phyloP scores from a whole-genome alignment of 1,139 yeast species.

The Yamadazyma membranifaciens region DNA sequence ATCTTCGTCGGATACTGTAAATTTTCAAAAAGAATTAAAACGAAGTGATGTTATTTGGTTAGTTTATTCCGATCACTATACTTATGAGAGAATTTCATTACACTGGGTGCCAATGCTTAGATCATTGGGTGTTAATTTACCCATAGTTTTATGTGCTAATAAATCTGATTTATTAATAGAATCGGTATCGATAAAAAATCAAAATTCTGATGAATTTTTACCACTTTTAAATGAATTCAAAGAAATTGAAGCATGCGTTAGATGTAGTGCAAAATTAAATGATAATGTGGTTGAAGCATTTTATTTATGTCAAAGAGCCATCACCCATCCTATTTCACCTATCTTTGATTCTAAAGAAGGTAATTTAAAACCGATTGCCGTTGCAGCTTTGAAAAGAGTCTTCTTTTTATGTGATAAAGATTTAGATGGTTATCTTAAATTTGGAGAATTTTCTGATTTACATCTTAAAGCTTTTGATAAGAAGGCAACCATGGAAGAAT shows the following conservation, averaged over 20 bases:
- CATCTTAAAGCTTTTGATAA: constrained; percentile 77
- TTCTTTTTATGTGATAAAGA: constrained; percentile 85
- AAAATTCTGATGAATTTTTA: constrained; percentile 71
- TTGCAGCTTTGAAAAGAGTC: constrained; percentile 72
- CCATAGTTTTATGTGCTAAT: constrained; percentile 88
- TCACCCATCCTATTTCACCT: constrained; percentile 92
- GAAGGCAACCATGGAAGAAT: constrained; percentile 26
- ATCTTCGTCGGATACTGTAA: constrained; percentile 57
- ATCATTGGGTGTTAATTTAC: constrained; percentile 87
- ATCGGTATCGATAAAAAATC: constrained; percentile 26
- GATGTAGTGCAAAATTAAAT: constrained; percentile 80
- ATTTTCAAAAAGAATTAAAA: constrained; percentile 71
- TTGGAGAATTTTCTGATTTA: constrained; percentile 62
- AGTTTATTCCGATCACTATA: constrained; percentile 88
- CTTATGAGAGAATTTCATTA: constrained; percentile 84
- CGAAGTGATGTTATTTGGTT: constrained; percentile 91
- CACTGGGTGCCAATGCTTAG: constrained; percentile 95
- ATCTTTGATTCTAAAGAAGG: constrained; percentile 91
- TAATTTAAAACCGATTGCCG: constrained; percentile 71
- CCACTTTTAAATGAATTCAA: constrained; percentile 88
- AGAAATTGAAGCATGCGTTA: constrained; percentile 87
- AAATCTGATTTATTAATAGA: constrained; percentile 55
- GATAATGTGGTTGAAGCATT: constrained; percentile 87
- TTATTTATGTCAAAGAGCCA: constrained; percentile 88
- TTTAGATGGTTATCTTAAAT: constrained; percentile 80